phyloP scores from a whole-genome alignment of 306 rosid genomes.

The Erythrophleum fordii region DNA sequence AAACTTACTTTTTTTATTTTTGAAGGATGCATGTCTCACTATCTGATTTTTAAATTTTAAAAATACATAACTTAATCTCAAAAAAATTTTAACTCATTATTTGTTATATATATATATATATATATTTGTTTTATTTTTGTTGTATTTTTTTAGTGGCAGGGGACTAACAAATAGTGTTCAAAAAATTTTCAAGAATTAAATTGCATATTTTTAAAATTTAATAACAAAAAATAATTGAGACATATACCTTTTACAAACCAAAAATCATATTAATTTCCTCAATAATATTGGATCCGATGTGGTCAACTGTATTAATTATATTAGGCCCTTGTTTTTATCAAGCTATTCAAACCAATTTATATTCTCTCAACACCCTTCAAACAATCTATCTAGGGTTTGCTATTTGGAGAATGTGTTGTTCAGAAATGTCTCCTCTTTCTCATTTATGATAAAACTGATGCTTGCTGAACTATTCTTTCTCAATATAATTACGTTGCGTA shows the following conservation, averaged over 20 bases:
- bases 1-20: no score
- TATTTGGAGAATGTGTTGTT: background rate
- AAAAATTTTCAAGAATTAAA: background rate
- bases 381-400: background rate
- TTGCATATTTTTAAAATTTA: background rate
- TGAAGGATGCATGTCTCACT: no score
- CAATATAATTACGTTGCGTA: background rate
- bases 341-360: background rate
- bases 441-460: background rate
- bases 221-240: background rate
- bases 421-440: background rate
- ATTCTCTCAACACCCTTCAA: background rate
- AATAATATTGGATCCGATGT: no score
- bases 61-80: no score
- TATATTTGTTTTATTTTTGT: no score
- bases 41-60: no score
- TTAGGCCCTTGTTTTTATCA: background rate
- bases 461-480: conserved; percentile 8
- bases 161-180: background rate
- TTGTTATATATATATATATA: no score
- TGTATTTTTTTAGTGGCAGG: no score
- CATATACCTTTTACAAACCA: background rate
- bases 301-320: background rate
- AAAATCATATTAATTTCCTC: no score
- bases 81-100: no score